Conservation (phyloP, 345 rosid genomes). For the Eucalyptus cloeziana region DNA sequence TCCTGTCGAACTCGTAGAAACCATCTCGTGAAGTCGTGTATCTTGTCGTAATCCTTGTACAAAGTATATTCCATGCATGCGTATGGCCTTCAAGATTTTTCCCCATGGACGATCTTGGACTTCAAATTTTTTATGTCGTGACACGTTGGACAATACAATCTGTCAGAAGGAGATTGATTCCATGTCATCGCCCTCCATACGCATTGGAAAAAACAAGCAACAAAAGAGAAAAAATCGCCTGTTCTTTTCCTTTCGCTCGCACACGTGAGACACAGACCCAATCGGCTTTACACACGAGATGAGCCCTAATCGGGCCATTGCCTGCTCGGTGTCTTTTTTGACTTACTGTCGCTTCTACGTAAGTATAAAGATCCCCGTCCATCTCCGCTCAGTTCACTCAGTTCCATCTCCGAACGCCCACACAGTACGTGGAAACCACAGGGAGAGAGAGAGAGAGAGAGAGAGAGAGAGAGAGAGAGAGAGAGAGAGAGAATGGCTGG, state of each 20-base stretch:
- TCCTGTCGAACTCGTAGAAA: not conserved
- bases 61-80: not conserved
- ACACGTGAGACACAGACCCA: not conserved
- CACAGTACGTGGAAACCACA: not conserved
- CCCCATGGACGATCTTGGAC: no score
- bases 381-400: not conserved
- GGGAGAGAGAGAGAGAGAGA: not conserved
- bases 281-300: not conserved
- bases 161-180: not conserved
- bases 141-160: not conserved
- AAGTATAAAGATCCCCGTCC: not conserved
- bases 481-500: not conserved
- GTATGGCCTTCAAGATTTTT: not conserved
- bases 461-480: not conserved
- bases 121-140: no score
- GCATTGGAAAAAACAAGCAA: not conserved
- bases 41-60: not conserved
- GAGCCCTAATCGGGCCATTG: not conserved
- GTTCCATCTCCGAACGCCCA: not conserved
- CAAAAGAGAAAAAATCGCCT: not conserved
- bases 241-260: not conserved
- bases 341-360: not conserved
- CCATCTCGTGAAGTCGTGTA: not conserved
- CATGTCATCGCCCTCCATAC: not conserved
- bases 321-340: not conserved